Evolutionary conservation across 2,329 filamentous ascomycete genomes (phyloP).

Genomic region (Calonectria montana): DNA sequence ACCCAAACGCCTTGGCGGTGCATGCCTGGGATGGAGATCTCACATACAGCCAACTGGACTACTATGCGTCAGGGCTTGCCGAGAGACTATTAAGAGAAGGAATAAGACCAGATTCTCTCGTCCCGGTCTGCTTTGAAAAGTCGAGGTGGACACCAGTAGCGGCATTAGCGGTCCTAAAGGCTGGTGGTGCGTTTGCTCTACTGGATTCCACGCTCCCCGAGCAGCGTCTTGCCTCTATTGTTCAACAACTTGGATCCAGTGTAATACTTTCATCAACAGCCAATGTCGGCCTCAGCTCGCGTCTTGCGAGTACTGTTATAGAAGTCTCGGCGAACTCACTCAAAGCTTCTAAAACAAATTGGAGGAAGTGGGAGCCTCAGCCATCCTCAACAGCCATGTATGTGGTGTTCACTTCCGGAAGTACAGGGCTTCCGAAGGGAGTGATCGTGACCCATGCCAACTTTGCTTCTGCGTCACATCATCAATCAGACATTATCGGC

Average conservation of each 20-base stretch:
- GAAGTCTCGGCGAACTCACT: slow-evolving; percentile 39
- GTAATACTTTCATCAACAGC: not conserved
- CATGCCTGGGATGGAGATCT: not conserved
- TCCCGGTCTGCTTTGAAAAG: not conserved
- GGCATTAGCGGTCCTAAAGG: not conserved
- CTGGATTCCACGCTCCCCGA: not conserved
- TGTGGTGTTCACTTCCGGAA: slow-evolving; percentile 41
- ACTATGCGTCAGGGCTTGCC: not conserved
- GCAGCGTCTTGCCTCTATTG: not conserved
- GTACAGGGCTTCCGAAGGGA: slow-evolving; percentile 43
- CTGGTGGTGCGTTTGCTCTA: not conserved
- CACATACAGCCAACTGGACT: not conserved
- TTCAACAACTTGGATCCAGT: not conserved
- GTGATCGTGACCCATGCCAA: slow-evolving; percentile 29
- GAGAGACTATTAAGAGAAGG: not conserved
- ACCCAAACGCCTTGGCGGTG: not conserved
- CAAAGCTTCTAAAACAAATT: slow-evolving; percentile 29
- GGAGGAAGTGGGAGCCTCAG: not conserved
- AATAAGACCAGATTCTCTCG: not conserved
- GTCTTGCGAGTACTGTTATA: not conserved
- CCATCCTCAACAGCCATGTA: slow-evolving; percentile 12
- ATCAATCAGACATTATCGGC: not conserved
- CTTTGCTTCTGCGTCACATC: not conserved
- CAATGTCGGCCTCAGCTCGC: not conserved
- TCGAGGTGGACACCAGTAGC: not conserved